Evolutionary conservation across 75 land plant species (phyloP).

Genomic region (Isoetes taiwanensis): DNA sequence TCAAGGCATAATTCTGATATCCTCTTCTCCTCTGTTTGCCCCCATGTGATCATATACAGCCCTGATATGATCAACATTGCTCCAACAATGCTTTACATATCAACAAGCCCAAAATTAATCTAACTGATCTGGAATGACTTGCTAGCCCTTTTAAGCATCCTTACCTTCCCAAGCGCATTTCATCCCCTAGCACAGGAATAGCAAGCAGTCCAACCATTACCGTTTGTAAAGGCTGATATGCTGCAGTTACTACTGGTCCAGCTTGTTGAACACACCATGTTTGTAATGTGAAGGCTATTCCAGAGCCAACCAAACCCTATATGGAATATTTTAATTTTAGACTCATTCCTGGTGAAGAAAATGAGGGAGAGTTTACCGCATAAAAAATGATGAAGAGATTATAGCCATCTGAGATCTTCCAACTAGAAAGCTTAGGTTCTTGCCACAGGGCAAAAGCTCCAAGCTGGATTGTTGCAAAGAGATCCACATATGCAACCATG

Average conservation of each 20-base stretch:
- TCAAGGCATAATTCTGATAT: too few relatives aligned
- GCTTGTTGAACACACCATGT: conserved; percentile 70
- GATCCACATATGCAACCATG: conserved; percentile 52
- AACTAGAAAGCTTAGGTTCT: conserved; percentile 37
- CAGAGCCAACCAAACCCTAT: conserved; percentile 61
- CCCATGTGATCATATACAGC: conserved; percentile 52
- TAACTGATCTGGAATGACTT: too few relatives aligned
- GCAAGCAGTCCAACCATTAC: conserved; percentile 57
- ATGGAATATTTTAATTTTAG: too few relatives aligned
- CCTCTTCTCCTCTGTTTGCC: too few relatives aligned
- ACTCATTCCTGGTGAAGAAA: too few relatives aligned
- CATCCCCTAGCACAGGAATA: conserved; percentile 51
- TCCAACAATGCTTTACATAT: conserved; percentile 31
- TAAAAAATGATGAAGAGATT: conserved; percentile 52
- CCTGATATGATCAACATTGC: conserved; percentile 35
- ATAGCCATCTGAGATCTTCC: conserved; percentile 35
- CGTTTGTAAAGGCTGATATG: conserved; percentile 56
- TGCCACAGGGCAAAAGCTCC: conserved; percentile 38
- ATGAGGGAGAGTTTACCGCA: conserved; percentile 38
- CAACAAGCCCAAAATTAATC: too few relatives aligned
- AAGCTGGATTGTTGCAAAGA: conserved; percentile 65
- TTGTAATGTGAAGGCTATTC: conserved; percentile 41
- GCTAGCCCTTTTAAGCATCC: too few relatives aligned
- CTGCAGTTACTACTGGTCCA: conserved; percentile 51
- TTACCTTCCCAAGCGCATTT: conserved; percentile 88